These are phyloP conservation scores for Colletotrichum sp. DNA, from an alignment of 2,329 filamentous ascomycete genomes.

Conservation along the genomic window DNA sequence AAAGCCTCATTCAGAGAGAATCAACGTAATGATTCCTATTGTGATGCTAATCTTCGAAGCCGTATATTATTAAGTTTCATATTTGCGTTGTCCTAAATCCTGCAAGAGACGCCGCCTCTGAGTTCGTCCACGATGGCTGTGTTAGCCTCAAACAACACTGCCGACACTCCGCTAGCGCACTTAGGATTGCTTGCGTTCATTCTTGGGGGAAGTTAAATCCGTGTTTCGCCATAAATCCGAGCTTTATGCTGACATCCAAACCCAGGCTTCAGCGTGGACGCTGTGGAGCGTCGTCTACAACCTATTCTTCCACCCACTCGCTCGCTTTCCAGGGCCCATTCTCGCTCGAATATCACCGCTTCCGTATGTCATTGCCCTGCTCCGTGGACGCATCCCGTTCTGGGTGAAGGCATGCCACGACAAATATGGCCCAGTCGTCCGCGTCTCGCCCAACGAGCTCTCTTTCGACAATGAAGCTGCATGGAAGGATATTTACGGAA, in stretches of 20 bases:
- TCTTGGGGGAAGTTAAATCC: not conserved
- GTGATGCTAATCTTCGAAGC: not conserved
- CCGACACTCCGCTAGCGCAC: not conserved
- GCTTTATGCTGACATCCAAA: not conserved
- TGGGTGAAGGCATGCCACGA: slow-evolving; percentile 26
- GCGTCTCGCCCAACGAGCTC: slow-evolving; percentile 6
- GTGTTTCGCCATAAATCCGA: not conserved
- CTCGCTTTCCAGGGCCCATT: not conserved
- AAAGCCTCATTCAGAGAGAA: not conserved
- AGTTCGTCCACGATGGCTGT: not conserved
- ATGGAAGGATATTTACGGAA: slow-evolving; percentile 13
- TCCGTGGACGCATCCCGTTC: slow-evolving; percentile 27
- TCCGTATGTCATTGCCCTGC: slow-evolving; percentile 19
- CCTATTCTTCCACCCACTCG: not conserved
- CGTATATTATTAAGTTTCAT: too few relatives aligned
- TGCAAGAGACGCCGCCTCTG: not conserved
- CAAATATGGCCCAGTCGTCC: slow-evolving; percentile 23
- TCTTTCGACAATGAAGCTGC: slow-evolving; percentile 7
- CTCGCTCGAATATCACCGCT: not conserved
- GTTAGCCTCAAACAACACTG: not conserved
- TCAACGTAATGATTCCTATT: rapidly evolving
- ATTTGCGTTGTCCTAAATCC: too few relatives aligned
- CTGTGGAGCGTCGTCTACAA: not conserved
- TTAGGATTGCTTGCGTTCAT: not conserved
- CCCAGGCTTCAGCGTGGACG: not conserved